Conservation (phyloP, 176 grass and related monocot species). For the Musa schizocarpa region DNA sequence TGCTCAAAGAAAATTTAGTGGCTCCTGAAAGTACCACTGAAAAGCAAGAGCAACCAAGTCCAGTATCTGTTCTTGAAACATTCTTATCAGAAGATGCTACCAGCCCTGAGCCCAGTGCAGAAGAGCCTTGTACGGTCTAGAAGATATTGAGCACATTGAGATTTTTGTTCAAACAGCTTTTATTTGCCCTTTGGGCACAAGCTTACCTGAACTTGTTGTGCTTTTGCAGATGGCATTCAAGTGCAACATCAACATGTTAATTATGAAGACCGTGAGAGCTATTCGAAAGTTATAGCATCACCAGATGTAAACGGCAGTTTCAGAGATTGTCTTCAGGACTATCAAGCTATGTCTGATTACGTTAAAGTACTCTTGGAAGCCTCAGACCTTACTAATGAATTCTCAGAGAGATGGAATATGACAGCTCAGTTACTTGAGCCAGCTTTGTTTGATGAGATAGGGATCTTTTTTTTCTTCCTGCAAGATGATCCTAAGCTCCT, state of each 20-base stretch:
- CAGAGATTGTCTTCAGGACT: conserved; percentile 40
- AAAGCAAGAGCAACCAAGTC: conserved; percentile 37
- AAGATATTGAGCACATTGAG: not conserved
- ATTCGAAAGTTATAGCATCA: conserved; percentile 11
- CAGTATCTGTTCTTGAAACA: conserved; percentile 30
- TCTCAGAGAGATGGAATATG: conserved; percentile 66
- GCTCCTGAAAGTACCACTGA: conserved; percentile 37
- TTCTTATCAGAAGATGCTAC: conserved; percentile 31
- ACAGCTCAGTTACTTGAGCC: conserved; percentile 66
- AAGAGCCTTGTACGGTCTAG: conserved; percentile 45
- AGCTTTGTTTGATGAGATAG: conserved; percentile 59
- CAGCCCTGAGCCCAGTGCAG: conserved; percentile 33
- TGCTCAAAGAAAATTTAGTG: not conserved
- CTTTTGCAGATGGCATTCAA: conserved; percentile 51
- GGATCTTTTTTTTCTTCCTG: conserved; percentile 24
- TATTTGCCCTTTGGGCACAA: not conserved
- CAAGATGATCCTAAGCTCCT: conserved; percentile 61
- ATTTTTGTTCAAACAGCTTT: not conserved
- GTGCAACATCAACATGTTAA: not conserved
- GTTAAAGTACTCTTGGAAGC: conserved; percentile 61
- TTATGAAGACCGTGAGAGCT: conserved; percentile 1
- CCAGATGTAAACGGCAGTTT: conserved; percentile 29
- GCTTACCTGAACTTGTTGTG: not conserved
- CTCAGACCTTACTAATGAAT: conserved; percentile 64
- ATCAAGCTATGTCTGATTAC: conserved; percentile 45